Percentiles rank a stretch among this genome's conserved stretches.
Evolutionary conservation across 1,284 basidiomycete species (phyloP).

Genomic region (Rhizoctonia solani): DNA sequence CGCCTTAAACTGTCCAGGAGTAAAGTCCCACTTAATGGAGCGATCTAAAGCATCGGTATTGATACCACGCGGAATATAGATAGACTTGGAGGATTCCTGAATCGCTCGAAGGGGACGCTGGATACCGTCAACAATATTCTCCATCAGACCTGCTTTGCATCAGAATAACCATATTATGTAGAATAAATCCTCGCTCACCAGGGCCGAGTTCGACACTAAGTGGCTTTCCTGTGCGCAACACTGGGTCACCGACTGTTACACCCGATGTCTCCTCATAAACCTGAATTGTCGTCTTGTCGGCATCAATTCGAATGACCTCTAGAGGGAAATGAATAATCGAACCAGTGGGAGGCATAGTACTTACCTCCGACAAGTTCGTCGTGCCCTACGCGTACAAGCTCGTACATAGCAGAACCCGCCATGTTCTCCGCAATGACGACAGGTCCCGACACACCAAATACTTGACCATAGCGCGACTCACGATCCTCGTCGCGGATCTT

Average conservation of each 20-base stretch:
- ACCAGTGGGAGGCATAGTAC: conserved; percentile 5
- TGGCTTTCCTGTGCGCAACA: conserved; percentile 95
- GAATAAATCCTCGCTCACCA: conserved; percentile 54
- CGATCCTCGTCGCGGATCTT: conserved; percentile 89
- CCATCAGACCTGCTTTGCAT: conserved; percentile 91
- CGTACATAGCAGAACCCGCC: conserved; percentile 96
- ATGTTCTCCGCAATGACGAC: conserved; percentile 98
- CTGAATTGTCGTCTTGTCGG: conserved; percentile 97
- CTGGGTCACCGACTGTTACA: conserved; percentile 97
- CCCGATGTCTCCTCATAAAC: conserved; percentile 99
- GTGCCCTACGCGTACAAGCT: conserved; percentile 93
- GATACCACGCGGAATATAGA: conserved; percentile 98
- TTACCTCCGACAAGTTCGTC: conserved; percentile 94
- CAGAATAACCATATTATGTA: conserved; percentile 18
- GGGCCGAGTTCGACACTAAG: conserved; percentile 97
- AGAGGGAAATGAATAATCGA: conserved; percentile 39
- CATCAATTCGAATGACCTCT: conserved; percentile 98
- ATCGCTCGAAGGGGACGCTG: conserved; percentile 92
- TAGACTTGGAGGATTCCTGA: conserved; percentile 94
- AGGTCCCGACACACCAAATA: conserved; percentile 93
- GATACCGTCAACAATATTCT: conserved; percentile 98
- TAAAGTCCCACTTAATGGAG: conserved; percentile 93
- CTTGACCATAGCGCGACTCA: conserved; percentile 87
- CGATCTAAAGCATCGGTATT: conserved; percentile 96
- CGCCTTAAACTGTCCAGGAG: conserved; percentile 80